Percentiles rank a stretch among this genome's conserved stretches.
Evolutionary conservation across 2,329 filamentous ascomycete species (phyloP).

Genomic region (Thermochaetoides dissita): DNA sequence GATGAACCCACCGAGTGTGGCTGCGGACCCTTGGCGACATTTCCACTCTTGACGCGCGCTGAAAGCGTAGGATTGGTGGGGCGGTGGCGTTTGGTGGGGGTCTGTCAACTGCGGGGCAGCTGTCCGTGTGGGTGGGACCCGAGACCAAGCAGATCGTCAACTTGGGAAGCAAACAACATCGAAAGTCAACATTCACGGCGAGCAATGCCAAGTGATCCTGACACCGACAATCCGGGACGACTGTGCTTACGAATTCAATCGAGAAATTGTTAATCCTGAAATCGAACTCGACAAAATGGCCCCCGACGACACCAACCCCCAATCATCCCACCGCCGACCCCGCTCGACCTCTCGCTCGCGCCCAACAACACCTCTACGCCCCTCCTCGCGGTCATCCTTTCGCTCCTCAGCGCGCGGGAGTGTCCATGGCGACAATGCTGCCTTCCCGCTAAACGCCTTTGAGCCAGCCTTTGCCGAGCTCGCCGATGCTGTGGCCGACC

Average conservation of each 20-base stretch:
- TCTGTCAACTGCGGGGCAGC: neutral
- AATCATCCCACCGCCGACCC: constrained; percentile 16
- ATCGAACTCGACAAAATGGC: constrained; percentile 1
- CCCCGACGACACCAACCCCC: constrained; percentile 3
- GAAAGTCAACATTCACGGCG: too few relatives aligned
- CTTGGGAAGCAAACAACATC: too few relatives aligned
- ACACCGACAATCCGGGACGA: too few relatives aligned
- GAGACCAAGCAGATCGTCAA: too few relatives aligned
- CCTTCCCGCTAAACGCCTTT: constrained; percentile 64
- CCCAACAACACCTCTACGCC: constrained; percentile 82
- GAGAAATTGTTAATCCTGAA: neutral
- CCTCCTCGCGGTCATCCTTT: constrained; percentile 78
- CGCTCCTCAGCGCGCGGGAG: constrained; percentile 56
- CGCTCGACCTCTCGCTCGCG: constrained; percentile 55
- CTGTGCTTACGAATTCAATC: too few relatives aligned
- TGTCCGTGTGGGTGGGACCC: neutral
- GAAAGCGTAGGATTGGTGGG: too few relatives aligned
- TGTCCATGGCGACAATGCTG: constrained; percentile 33
- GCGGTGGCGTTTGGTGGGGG: too few relatives aligned
- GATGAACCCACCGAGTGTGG: neutral
- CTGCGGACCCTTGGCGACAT: neutral
- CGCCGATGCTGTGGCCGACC: constrained; percentile 82
- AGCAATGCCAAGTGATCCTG: too few relatives aligned
- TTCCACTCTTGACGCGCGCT: too few relatives aligned
- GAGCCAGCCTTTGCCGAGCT: constrained; percentile 89